phyloP scores from a whole-genome alignment of 441 rosid species.

The Adansonia madagascariensis region DNA sequence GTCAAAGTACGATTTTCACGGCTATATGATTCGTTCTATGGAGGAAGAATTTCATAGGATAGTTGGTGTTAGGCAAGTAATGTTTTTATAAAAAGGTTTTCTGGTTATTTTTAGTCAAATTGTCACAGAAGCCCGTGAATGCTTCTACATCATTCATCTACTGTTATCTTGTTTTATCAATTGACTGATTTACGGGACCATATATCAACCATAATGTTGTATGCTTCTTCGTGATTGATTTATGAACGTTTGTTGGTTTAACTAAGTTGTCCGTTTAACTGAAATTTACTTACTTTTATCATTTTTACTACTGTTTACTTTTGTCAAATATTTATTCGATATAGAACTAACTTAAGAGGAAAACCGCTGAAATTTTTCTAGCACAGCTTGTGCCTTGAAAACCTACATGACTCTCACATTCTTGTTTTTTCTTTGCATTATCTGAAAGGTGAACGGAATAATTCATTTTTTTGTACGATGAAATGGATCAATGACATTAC shows the following conservation, averaged over 20 bases:
- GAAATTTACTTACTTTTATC: neutral
- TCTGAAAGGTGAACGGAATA: neutral
- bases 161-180: neutral
- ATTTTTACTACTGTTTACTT: neutral
- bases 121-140: neutral
- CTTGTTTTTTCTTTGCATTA: neutral
- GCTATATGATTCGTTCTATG: conserved; percentile 95
- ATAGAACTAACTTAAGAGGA: neutral
- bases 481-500: neutral
- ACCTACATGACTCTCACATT: neutral
- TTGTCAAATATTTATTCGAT: conserved; percentile 1
- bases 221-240: neutral
- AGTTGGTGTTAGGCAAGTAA: conserved; percentile 81
- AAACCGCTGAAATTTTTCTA: neutral
- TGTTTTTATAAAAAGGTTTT: neutral
- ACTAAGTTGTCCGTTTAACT: neutral
- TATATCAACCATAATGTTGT: neutral
- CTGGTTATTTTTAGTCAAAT: conserved; percentile 5
- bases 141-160: neutral
- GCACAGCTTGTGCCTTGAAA: neutral
- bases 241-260: neutral
- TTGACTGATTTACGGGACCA: neutral
- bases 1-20: conserved; percentile 74
- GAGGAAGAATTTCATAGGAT: conserved; percentile 93
- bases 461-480: neutral